Base-by-base conservation (phyloP, 1,284 basidiomycete species). In the Cutaneotrichosporon mucoides region DNA sequence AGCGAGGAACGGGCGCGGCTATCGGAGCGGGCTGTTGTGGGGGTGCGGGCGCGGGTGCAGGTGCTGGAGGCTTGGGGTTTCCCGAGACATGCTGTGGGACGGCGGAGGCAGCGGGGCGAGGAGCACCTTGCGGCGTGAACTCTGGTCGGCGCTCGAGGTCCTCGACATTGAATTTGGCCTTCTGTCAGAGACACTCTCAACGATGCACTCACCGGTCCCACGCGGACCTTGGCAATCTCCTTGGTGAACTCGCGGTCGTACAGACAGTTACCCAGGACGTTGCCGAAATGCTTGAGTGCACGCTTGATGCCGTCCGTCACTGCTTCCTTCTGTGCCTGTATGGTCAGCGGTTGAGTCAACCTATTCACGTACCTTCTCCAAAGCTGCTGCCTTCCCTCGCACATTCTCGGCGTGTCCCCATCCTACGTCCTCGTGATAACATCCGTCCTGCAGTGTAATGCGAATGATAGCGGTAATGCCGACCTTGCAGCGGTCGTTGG, bases 261-360 rank as follows among this genome's bases (percentile, higher is more conserved):
- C 33, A 97, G 79, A 76, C 95, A 99, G 71, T 97, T 96, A 7
- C 94, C 95, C 9, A 98, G 82, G 1, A 98, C 80, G 72, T 94
- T 95, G 52, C 96, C 95, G 75, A 99, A 99, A 66, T 87, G 91
- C 52, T 92, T 84, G 16, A 99, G 81, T 0, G 92, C 85, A 40
- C 95, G 86, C 78, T 99, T 99, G 49, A 95, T 80, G 0, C 84
- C 94, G 69, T 99, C 95, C 0, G 95, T 99, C 0, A 97, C 89
- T 0, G 96, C 93, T 73, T 98, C 95, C 73, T 99, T 99, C 82
- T 96, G 95, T 69, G 90, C 92, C 92, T 97, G 24, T 24, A 68
- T 16, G 9, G 46, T 49, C 24, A 57, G 63, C n/a, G 6, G 5
- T 33, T 11, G 33, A 33, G 33, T 44, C 2, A 37, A 10, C 43